These are phyloP conservation scores for Smittium culicis DNA, from an alignment of 371 early-diverging fungal species.

Conservation along the genomic window DNA sequence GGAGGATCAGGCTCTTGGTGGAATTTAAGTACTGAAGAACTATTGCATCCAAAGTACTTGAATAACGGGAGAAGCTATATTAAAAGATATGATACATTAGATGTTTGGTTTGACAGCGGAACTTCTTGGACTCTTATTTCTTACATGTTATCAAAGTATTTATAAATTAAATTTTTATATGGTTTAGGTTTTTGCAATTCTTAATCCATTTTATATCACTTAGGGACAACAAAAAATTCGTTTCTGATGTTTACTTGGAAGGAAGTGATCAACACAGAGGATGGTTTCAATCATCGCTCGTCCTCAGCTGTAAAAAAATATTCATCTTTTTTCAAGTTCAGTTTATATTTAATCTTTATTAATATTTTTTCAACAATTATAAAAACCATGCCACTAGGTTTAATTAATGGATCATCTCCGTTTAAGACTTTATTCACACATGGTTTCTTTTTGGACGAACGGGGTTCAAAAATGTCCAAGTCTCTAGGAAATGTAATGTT, in stretches of 20 bases:
- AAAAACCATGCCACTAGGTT: slow-evolving; percentile 33
- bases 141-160: slow-evolving; percentile 22
- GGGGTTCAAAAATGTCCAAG: slow-evolving; percentile 89
- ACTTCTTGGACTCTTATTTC: slow-evolving; percentile 67
- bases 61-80: slow-evolving; percentile 35
- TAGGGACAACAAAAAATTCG: slow-evolving; percentile 16
- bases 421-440: slow-evolving; percentile 77
- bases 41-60: slow-evolving; percentile 53
- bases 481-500: slow-evolving; percentile 80
- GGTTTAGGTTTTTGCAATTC: slow-evolving; percentile 15
- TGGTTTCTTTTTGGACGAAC: slow-evolving; percentile 82
- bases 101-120: slow-evolving; percentile 92
- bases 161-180: slow-evolving; percentile 10
- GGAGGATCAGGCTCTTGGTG: slow-evolving; percentile 70
- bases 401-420: slow-evolving; percentile 60
- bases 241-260: slow-evolving; percentile 79
- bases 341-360: neutral
- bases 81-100: slow-evolving; percentile 75
- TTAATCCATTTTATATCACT: neutral
- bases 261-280: slow-evolving; percentile 94
- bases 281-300: slow-evolving; percentile 92
- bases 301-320: slow-evolving; percentile 42
- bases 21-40: slow-evolving; percentile 48
- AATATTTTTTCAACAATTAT: neutral
- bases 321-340: slow-evolving; percentile 20